Evolutionary conservation across 2,329 filamentous ascomycete species (phyloP).

Genomic region (Claviceps paspali): DNA sequence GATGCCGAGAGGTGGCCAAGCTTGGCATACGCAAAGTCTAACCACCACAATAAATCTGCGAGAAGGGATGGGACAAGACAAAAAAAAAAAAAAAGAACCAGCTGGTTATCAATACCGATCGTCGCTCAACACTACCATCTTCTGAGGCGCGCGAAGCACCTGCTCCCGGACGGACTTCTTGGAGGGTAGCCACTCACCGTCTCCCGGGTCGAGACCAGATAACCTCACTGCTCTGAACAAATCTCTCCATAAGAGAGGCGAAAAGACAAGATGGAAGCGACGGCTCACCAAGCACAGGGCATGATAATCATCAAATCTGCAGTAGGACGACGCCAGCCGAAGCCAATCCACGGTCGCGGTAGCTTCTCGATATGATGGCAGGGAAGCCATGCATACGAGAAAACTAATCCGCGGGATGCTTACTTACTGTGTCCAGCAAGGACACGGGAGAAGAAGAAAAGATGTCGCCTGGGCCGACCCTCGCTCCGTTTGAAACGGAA

Average conservation of each 20-base stretch:
- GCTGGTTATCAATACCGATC: background rate
- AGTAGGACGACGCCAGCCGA: conserved; percentile 28
- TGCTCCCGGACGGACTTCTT: too few relatives aligned
- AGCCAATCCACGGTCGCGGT: conserved; percentile 32
- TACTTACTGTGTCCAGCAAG: too few relatives aligned
- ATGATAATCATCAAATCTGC: conserved; percentile 25
- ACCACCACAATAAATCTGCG: conserved; percentile 34
- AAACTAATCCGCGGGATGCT: background rate
- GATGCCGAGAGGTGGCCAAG: conserved; percentile 17
- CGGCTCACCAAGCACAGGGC: conserved; percentile 32
- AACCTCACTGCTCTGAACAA: conserved; percentile 24
- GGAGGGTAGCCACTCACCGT: conserved; percentile 22
- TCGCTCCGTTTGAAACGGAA: too few relatives aligned
- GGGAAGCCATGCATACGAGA: conserved; percentile 14
- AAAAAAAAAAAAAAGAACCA: too few relatives aligned
- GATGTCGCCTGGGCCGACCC: too few relatives aligned
- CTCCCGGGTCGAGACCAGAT: conserved; percentile 26
- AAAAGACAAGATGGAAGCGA: conserved; percentile 33
- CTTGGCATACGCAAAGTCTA: conserved; percentile 27
- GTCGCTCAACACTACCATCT: background rate
- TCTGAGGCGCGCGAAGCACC: too few relatives aligned
- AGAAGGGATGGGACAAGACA: too few relatives aligned
- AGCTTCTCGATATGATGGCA: conserved; percentile 40
- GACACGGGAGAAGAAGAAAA: too few relatives aligned
- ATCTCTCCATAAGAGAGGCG: conserved; percentile 37